Evolutionary conservation across 2,329 filamentous ascomycete species (phyloP), one percentile per base, ranked within the genome.

Genomic region (Aspergillus hortae): DNA sequence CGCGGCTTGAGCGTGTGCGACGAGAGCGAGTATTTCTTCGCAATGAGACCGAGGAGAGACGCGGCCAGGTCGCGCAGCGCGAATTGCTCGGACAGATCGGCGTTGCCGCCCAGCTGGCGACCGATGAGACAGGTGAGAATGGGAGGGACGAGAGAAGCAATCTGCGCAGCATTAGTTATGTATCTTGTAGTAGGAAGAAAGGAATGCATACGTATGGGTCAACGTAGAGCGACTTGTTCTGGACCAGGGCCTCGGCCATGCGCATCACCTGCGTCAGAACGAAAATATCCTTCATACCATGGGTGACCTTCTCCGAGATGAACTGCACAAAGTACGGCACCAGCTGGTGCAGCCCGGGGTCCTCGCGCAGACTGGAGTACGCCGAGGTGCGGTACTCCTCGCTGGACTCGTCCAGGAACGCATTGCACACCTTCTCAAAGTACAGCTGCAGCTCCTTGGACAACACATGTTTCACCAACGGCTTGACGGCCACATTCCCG

Each of bases 251-350:
- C 46, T 89, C 83, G 1, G 89, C 87, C 54, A 97, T 83, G 64
- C 91, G 87, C 88, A 99, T 92, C 84, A 95, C 94, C 69, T 95
- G 90, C 17, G 85, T 86, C 19, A 99, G 79, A 4, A 91, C 84
- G 67, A 96, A 96, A 2, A 92, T 81, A 69, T 95, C 89, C 73
- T 95, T 92, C 58, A 96, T 81, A 60, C 87, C 88, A 70, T 99
- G 94, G 1, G 94, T 97, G 46, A 99, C 90, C 72, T 96, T 94
- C 69, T 96, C 92, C 17, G 91, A 87, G 63, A 97, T 88, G 70
- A 96, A 97, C 69, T 95, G 91, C 54, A 96, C 87, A 64, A 97
- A 96, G 74, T 99, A 99, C 0, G 94, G 94, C 25, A 96, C 86
- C 9, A 99, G 83, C 72, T 99, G 94, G 68, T 99, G 94, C 36